phyloP scores from a whole-genome alignment of 2,329 filamentous ascomycete genomes.

The Hysterium pulicare region DNA sequence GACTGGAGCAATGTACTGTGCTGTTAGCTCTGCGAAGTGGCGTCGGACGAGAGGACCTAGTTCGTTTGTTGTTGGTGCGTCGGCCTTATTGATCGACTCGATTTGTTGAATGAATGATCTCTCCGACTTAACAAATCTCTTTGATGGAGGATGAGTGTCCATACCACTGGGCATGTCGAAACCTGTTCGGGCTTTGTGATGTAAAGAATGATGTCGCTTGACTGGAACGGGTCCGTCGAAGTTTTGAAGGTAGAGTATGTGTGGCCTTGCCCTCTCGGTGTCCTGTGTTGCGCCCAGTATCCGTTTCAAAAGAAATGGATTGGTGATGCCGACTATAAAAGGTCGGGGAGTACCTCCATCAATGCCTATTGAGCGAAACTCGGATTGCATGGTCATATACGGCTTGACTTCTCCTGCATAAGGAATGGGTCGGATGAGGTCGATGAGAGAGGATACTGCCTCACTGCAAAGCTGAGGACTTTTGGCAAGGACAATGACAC shows the following conservation, averaged over 20 bases:
- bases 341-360: conserved; percentile 37
- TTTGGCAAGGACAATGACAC: conserved; percentile 39
- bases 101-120: conserved; percentile 29
- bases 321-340: conserved; percentile 41
- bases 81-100: conserved; percentile 30
- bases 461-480: conserved; percentile 42
- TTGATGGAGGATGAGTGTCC: conserved; percentile 32
- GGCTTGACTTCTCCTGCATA: conserved; percentile 40
- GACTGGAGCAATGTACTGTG: conserved; percentile 39
- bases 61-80: conserved; percentile 24
- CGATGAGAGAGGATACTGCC: conserved; percentile 37
- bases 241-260: conserved; percentile 38
- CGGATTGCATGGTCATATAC: conserved; percentile 44
- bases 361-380: conserved; percentile 38
- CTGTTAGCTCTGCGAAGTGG: conserved; percentile 41
- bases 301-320: conserved; percentile 41
- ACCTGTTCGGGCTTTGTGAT: conserved; percentile 26
- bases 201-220: conserved; percentile 35
- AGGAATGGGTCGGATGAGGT: conserved; percentile 39
- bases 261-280: conserved; percentile 31
- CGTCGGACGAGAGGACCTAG: conserved; percentile 39
- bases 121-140: conserved; percentile 39
- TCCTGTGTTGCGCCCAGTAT: conserved; percentile 33
- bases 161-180: conserved; percentile 41
- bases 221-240: conserved; percentile 34